Percentiles rank a stretch among this genome's conserved stretches.
Conservation (phyloP, 257 asterid species). For the Gynochthodes officinalis region DNA sequence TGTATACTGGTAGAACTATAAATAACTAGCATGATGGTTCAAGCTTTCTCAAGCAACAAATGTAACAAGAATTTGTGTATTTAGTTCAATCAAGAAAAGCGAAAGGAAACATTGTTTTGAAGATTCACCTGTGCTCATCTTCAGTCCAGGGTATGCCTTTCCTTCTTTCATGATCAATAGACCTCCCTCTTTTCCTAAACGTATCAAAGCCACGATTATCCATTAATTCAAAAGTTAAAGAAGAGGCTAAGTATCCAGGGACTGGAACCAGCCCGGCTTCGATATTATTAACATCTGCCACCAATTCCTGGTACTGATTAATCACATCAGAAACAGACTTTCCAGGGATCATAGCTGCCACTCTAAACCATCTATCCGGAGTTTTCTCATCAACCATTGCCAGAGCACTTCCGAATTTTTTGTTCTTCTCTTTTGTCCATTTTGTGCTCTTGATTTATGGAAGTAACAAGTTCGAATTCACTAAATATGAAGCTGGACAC, state of each 20-base stretch:
- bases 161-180: slow-evolving; percentile 59
- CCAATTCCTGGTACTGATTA: slow-evolving; percentile 57
- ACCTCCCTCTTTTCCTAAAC: slow-evolving; percentile 49
- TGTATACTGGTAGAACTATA: neutral
- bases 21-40: neutral
- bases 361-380: slow-evolving; percentile 65
- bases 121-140: slow-evolving; percentile 71
- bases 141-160: slow-evolving; percentile 90
- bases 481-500: slow-evolving; percentile 30
- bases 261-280: slow-evolving; percentile 72
- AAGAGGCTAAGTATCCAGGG: slow-evolving; percentile 49
- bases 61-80: neutral
- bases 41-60: neutral
- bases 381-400: slow-evolving; percentile 61
- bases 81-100: neutral
- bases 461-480: slow-evolving; percentile 36
- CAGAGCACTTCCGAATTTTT: slow-evolving; percentile 67
- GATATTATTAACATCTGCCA: slow-evolving; percentile 62
- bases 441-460: slow-evolving; percentile 28
- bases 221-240: slow-evolving; percentile 43
- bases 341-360: slow-evolving; percentile 68
- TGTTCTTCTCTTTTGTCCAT: slow-evolving; percentile 85
- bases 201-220: slow-evolving; percentile 37
- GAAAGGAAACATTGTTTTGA: neutral
- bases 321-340: slow-evolving; percentile 73